Conservation (phyloP, 129 eudicot genomes). For the Lonicera japonica region DNA sequence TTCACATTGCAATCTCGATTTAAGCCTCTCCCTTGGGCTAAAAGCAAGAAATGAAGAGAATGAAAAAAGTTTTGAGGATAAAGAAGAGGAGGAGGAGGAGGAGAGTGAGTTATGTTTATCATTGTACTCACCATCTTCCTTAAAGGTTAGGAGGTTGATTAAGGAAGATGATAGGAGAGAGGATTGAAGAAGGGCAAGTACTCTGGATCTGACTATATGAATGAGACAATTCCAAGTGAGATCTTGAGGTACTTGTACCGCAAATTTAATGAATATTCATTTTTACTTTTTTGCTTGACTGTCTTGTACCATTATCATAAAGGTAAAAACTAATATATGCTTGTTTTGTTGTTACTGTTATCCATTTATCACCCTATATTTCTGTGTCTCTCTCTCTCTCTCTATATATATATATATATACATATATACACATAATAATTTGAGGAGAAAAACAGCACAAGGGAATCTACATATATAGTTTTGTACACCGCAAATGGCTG, state of each 20-base stretch:
- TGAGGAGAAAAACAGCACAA: neutral
- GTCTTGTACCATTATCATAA: slow-evolving; percentile 29
- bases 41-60: slow-evolving; percentile 17
- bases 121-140: slow-evolving; percentile 34
- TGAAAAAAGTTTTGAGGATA: slow-evolving; percentile 13
- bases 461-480: neutral
- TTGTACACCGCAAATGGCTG: neutral
- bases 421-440: neutral
- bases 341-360: slow-evolving; percentile 32
- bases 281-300: slow-evolving; percentile 11
- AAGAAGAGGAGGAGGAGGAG: slow-evolving; percentile 12
- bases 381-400: no score
- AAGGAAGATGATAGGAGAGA: slow-evolving; percentile 24
- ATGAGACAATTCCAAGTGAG: slow-evolving; percentile 92
- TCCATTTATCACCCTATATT: neutral
- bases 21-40: slow-evolving; percentile 52
- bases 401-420: neutral
- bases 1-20: slow-evolving; percentile 35
- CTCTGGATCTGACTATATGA: slow-evolving; percentile 99
- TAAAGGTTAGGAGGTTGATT: slow-evolving; percentile 27
- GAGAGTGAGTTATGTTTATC: slow-evolving; percentile 46
- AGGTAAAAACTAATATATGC: slow-evolving; percentile 12
- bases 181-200: slow-evolving; percentile 58
- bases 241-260: slow-evolving; percentile 88
- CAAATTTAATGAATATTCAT: slow-evolving; percentile 21